Evolutionary conservation across 1,284 basidiomycete genomes (phyloP).

Genomic region (Naganishia liquefaciens): DNA sequence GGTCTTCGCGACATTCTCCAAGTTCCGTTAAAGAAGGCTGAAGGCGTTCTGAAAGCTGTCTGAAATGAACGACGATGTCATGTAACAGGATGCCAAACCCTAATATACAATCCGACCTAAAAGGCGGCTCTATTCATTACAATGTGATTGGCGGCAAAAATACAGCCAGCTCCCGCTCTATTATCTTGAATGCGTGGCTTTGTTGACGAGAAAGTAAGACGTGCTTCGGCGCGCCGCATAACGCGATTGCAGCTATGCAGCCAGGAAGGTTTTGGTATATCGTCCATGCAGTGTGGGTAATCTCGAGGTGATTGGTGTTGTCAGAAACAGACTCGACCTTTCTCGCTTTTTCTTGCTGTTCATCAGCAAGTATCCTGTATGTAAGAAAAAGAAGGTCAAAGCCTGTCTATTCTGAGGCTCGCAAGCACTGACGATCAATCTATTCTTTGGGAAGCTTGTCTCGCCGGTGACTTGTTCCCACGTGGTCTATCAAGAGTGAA

Average conservation of each 20-base stretch:
- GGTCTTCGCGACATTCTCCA: too few species aligned
- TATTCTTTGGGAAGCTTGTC: conserved; percentile 31
- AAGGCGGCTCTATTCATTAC: not conserved
- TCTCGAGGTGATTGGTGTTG: too few species aligned
- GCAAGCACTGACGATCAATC: conserved; percentile 25
- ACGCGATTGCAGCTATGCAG: too few species aligned
- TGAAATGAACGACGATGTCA: too few species aligned
- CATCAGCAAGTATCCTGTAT: conserved; percentile 17
- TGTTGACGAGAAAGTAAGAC: not conserved
- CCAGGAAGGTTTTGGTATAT: too few species aligned
- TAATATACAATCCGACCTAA: not conserved
- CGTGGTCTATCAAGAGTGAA: conserved; percentile 27
- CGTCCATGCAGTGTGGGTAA: too few species aligned
- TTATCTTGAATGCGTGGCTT: not conserved
- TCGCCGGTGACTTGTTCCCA: conserved; percentile 35
- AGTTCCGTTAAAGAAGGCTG: too few species aligned
- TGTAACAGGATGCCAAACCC: not conserved
- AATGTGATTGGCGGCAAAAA: not conserved
- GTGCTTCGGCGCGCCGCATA: too few species aligned
- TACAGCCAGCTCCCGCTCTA: not conserved
- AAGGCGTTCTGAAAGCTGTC: too few species aligned
- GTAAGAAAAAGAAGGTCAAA: too few species aligned
- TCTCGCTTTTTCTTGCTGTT: too few species aligned
- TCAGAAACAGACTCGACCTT: not conserved
- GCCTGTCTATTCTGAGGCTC: not conserved